A percentile compares a stretch with the other conserved stretches of the same genome.
These are phyloP conservation scores for Massarina eburnea DNA, from an alignment of 2,329 filamentous ascomycete genomes.

Conservation along the genomic window DNA sequence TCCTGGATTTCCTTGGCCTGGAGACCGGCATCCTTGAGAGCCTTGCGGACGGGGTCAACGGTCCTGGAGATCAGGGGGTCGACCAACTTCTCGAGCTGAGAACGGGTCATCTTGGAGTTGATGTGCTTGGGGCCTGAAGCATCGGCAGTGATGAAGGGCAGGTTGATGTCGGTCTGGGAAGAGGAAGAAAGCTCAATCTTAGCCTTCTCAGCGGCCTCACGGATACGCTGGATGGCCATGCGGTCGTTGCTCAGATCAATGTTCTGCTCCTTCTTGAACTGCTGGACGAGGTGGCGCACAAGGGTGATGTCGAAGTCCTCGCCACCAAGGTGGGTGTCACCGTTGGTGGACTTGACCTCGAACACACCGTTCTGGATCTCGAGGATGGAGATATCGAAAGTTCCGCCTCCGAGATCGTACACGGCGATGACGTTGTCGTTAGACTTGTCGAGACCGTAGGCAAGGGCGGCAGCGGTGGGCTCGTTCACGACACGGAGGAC, in stretches of 20 bases:
- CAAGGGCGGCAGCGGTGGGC: slow-evolving; percentile 91
- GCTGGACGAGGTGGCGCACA: slow-evolving; percentile 87
- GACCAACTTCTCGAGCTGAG: slow-evolving; percentile 91
- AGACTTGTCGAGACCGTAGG: slow-evolving; percentile 96
- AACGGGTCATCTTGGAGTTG: slow-evolving; percentile 88
- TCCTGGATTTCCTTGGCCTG: slow-evolving; percentile 94
- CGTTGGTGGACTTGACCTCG: slow-evolving; percentile 98
- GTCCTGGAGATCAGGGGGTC: slow-evolving; percentile 85
- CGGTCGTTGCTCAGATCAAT: slow-evolving; percentile 89
- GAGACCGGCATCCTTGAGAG: slow-evolving; percentile 91
- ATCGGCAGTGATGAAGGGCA: slow-evolving; percentile 97
- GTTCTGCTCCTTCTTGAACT: slow-evolving; percentile 95
- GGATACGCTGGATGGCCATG: slow-evolving; percentile 99
- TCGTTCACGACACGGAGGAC: slow-evolving; percentile 98
- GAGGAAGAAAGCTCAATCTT: slow-evolving; percentile 98
- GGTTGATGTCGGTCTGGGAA: slow-evolving; percentile 94
- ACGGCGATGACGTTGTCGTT: slow-evolving; percentile 87
- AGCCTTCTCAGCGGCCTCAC: slow-evolving; percentile 97
- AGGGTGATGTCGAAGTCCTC: slow-evolving; percentile 97
- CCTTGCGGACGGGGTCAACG: slow-evolving; percentile 92
- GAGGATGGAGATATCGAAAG: slow-evolving; percentile 97
- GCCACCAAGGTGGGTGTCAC: slow-evolving; percentile 97
- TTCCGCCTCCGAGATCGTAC: slow-evolving; percentile 98
- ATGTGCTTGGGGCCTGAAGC: slow-evolving; percentile 97
- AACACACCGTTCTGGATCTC: slow-evolving; percentile 98